phyloP scores from a whole-genome alignment of 73 alveolate genomes.

The Effrenium voratum region DNA sequence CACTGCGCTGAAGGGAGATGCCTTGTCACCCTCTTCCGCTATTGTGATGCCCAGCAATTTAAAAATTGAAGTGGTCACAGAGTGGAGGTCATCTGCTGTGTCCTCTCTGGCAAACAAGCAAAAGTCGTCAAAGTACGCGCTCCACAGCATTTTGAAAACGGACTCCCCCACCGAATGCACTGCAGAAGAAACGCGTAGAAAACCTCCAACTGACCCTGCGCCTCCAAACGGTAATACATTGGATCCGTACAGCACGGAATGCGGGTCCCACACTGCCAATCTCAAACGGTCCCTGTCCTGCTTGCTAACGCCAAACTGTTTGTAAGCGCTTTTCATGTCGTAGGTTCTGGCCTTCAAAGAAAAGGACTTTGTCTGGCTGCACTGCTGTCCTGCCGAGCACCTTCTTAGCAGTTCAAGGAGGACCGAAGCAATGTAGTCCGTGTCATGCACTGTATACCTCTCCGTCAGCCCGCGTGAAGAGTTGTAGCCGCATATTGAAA shows the following conservation, averaged over 20 bases:
- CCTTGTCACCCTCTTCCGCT: slow-evolving; percentile 2
- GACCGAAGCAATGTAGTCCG: neutral
- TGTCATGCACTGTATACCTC: neutral
- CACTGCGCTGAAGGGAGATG: neutral
- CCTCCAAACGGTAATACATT: slow-evolving; percentile 16
- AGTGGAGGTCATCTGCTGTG: neutral
- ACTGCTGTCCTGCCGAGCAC: neutral
- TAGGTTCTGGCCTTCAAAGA: neutral
- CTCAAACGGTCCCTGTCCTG: neutral
- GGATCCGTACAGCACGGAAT: neutral
- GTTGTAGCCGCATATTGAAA: neutral
- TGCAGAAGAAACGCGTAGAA: neutral
- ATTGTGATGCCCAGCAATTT: neutral
- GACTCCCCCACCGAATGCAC: neutral
- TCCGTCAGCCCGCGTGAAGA: neutral
- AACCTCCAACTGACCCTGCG: neutral
- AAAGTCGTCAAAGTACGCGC: slow-evolving; percentile 7
- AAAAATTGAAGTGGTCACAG: neutral
- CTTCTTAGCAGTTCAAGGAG: no score
- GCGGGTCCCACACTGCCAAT: neutral
- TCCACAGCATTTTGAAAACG: neutral
- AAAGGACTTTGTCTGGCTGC: neutral
- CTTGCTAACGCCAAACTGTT: neutral
- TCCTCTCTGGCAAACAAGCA: neutral
- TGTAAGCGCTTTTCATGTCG: slow-evolving; percentile 3